A percentile compares a stretch with the other conserved stretches of the same genome.
Conservation (phyloP, 495 filamentous ascomycete species). For the Hypoxylon perforatum region DNA sequence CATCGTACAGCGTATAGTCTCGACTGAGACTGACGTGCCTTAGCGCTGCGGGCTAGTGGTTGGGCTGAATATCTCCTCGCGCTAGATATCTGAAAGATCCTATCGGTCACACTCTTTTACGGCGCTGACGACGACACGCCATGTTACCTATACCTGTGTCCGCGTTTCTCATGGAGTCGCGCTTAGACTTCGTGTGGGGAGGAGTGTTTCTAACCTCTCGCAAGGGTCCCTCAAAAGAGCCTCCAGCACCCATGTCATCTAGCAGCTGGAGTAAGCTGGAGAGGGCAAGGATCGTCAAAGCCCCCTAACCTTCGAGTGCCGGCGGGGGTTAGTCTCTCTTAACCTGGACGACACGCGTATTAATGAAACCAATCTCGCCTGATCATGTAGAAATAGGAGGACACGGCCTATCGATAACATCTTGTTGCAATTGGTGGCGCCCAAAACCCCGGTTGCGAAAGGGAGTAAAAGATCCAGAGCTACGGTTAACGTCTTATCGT, state of each 20-base stretch:
- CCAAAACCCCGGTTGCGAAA: background rate
- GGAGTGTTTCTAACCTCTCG: conserved; percentile 21
- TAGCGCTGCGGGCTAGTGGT: background rate
- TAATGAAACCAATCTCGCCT: conserved; percentile 34
- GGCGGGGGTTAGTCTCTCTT: conserved; percentile 7
- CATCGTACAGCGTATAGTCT: conserved; percentile 5
- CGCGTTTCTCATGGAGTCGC: conserved; percentile 2
- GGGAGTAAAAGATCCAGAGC: background rate
- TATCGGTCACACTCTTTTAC: conserved; percentile 11
- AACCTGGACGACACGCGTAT: conserved; percentile 18
- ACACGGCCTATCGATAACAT: background rate
- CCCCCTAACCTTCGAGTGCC: conserved; percentile 10
- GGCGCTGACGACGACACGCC: conserved; percentile 25
- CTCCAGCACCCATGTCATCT: conserved; percentile 31
- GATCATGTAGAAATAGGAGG: conserved; percentile 7
- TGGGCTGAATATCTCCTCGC: conserved; percentile 1
- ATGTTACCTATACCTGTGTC: background rate
- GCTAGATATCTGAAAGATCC: background rate
- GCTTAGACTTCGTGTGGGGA: conserved; percentile 36
- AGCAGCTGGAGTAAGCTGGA: conserved; percentile 15
- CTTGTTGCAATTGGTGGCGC: background rate
- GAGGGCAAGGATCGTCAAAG: conserved; percentile 22
- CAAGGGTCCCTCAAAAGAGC: conserved; percentile 30
- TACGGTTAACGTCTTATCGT: background rate
- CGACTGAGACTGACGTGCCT: background rate